Base-by-base conservation (phyloP, 768 basidiomycete genomes). In the Fomitopsis serialis region DNA sequence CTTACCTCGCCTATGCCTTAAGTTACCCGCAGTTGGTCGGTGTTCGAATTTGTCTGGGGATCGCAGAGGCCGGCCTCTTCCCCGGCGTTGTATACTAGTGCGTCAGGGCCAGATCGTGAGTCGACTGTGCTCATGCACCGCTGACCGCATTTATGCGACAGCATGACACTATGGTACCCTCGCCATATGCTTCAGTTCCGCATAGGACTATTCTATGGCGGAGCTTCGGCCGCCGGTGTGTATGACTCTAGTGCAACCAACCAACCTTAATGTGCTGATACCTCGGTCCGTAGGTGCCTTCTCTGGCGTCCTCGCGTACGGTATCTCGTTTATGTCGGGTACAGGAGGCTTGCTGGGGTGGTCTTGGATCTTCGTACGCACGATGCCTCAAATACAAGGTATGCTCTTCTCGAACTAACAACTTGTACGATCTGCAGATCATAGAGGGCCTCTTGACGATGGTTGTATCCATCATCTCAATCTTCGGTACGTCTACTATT, bases 21-120 rank as follows among this genome's bases (percentile, higher is more conserved):
- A 86, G 84, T 24, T 87, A 82, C 60, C 76, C 76, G 9, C 78
- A 85, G 60, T 74, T 87, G 13, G 75, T 84, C 12, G 83, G 75
- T 19, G 73, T 72, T 12, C 77, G 84, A 8, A 66, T 81, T 7
- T 78, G 76, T 54, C 77, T 88, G 0, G 87, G 87, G 3, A 62
- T 84, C 1, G 77, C 82, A 0, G 87, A 89, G 67, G 83, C 85
- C 4, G 85, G 87, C 13, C 62, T 87, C 10, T 88, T 85, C 65
- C 86, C 87, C 10, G 86, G 86, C 22, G 82, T 88, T 10, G 77
- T 79, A 0, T 90, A 86, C 70, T 89, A 85, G 85, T 86, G 27
- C 10, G 24, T 27, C 22, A 11, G 12, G 12, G 10, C 29, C 5
- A 6, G 5, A 85, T 79, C 82, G 11, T 58, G 87, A 59, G 78